These are phyloP conservation scores for Malassezia sp. DNA, from an alignment of 1,284 basidiomycete species.

Conservation along the genomic window DNA sequence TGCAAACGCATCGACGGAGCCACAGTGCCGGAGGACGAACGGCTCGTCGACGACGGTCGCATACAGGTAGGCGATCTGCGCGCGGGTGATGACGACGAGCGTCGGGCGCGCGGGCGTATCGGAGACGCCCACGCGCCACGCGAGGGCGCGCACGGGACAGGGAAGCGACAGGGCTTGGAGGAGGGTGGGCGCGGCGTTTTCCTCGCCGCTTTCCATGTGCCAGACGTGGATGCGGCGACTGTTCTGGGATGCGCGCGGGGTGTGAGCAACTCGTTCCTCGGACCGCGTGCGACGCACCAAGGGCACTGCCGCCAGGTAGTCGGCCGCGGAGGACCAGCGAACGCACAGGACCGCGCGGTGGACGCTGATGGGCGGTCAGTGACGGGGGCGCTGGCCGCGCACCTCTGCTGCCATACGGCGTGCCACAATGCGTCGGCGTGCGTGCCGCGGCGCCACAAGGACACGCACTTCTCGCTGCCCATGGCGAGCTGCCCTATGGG, in stretches of 20 bases:
- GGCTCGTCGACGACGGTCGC: constrained; percentile 1
- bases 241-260: background rate
- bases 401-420: background rate
- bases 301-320: constrained; percentile 8
- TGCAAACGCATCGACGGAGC: constrained; percentile 7
- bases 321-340: constrained; percentile 12
- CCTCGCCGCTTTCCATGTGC: too few species aligned
- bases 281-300: constrained; percentile 1
- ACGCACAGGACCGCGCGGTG: constrained; percentile 9
- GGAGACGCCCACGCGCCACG: constrained; percentile 4
- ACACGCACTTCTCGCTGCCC: constrained; percentile 5
- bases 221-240: constrained; percentile 14
- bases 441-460: background rate
- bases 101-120: background rate
- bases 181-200: too few species aligned
- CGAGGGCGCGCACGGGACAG: constrained; percentile 4
- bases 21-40: constrained; percentile 1
- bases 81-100: constrained; percentile 6
- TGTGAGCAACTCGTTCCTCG: too few species aligned
- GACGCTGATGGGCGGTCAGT: background rate
- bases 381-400: background rate
- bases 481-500: constrained; percentile 2
- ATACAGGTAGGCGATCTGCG: constrained; percentile 5
- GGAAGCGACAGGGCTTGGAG: constrained; percentile 10
- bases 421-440: constrained; percentile 2